phyloP scores from a whole-genome alignment of 129 eudicot species.

The Centaurea solstitialis region DNA sequence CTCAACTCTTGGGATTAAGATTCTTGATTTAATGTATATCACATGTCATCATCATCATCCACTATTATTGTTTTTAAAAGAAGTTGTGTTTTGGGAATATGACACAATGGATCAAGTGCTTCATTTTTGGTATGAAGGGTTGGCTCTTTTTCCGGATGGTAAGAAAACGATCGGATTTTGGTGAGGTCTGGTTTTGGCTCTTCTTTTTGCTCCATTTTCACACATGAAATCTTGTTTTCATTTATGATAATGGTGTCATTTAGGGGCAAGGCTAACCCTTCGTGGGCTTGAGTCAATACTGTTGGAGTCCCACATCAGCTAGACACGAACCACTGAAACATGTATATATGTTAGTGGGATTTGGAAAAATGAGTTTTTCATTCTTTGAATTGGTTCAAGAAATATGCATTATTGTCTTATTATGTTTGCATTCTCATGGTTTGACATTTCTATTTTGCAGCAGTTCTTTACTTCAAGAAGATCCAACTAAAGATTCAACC shows the following conservation, averaged over 20 bases:
- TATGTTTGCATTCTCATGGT: slow-evolving; percentile 21
- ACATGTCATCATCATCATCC: background rate
- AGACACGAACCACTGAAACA: background rate
- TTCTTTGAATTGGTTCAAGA: slow-evolving; percentile 6
- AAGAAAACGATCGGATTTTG: slow-evolving; percentile 27
- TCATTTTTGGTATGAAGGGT: slow-evolving; percentile 22
- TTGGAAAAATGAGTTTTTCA: background rate
- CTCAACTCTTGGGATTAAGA: slow-evolving; percentile 47
- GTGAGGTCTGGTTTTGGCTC: slow-evolving; percentile 28
- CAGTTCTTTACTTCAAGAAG: slow-evolving; percentile 65
- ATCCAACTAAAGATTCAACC: slow-evolving; percentile 28
- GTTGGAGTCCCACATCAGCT: background rate
- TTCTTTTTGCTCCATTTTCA: slow-evolving; percentile 21
- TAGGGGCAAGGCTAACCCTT: background rate
- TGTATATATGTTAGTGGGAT: background rate
- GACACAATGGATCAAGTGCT: slow-evolving; percentile 32
- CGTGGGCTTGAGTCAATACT: background rate
- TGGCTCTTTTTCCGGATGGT: slow-evolving; percentile 32
- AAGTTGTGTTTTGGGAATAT: slow-evolving; percentile 6
- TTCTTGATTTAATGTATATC: slow-evolving; percentile 41
- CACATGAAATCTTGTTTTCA: background rate
- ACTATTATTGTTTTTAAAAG: slow-evolving; percentile 12
- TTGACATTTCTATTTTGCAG: slow-evolving; percentile 36
- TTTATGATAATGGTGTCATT: slow-evolving; percentile 2
- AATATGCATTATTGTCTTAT: background rate